phyloP scores from a whole-genome alignment of 2,329 filamentous ascomycete species.

The Monosporascus ibericus region DNA sequence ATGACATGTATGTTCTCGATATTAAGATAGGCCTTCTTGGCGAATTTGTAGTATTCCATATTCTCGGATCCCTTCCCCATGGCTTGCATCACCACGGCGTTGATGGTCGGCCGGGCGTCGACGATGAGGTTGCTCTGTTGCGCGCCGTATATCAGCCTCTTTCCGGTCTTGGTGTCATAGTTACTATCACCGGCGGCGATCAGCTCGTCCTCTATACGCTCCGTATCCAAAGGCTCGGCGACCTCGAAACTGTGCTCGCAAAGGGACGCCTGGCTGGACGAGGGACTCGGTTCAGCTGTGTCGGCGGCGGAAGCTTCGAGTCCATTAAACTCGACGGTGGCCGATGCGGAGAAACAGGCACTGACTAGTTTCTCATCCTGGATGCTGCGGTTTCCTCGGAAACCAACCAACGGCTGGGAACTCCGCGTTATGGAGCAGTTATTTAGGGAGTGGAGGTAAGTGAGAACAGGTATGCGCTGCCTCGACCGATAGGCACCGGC shows the following conservation, averaged over 20 bases:
- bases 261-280: slow-evolving; percentile 47
- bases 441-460: slow-evolving; percentile 93
- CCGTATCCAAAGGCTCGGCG: slow-evolving; percentile 54
- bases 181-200: slow-evolving; percentile 45
- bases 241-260: slow-evolving; percentile 31
- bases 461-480: slow-evolving; percentile 79
- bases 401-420: slow-evolving; percentile 83
- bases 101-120: slow-evolving; percentile 88
- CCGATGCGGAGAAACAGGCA: slow-evolving; percentile 79
- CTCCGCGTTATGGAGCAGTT: slow-evolving; percentile 95
- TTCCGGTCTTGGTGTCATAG: slow-evolving; percentile 54
- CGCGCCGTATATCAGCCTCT: slow-evolving; percentile 74
- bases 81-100: slow-evolving; percentile 90
- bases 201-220: slow-evolving; percentile 64
- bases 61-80: slow-evolving; percentile 92
- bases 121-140: slow-evolving; percentile 94
- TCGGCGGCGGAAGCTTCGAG: slow-evolving; percentile 25
- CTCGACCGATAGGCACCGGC: slow-evolving; percentile 84
- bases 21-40: slow-evolving; percentile 83
- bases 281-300: slow-evolving; percentile 32
- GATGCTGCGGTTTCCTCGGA: slow-evolving; percentile 82
- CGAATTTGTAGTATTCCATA: slow-evolving; percentile 94
- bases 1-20: slow-evolving; percentile 99
- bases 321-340: slow-evolving; percentile 32
- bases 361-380: slow-evolving; percentile 93